Conservation (phyloP, 2,329 filamentous ascomycete species). For the Exophiala sp. region DNA sequence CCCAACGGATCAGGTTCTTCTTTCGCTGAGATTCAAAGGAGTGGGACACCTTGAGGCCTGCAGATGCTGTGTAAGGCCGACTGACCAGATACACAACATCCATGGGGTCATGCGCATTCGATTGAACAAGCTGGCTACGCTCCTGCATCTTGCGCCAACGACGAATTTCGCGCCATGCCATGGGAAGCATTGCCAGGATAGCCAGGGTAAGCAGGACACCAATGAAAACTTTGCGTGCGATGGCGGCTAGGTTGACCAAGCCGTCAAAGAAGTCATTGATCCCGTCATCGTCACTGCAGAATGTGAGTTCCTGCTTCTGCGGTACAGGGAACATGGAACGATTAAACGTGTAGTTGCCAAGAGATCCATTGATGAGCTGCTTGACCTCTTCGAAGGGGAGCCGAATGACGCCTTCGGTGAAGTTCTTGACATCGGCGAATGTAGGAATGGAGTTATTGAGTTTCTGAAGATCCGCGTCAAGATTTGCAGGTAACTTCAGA, state of each 20-base stretch:
- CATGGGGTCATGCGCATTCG: slow-evolving; percentile 67
- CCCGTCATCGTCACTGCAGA: slow-evolving; percentile 79
- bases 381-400: slow-evolving; percentile 78
- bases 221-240: slow-evolving; percentile 68
- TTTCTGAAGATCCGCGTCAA: slow-evolving; percentile 63
- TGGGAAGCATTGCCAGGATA: slow-evolving; percentile 65
- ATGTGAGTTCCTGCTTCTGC: slow-evolving; percentile 71
- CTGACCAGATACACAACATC: slow-evolving; percentile 85
- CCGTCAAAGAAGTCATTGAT: slow-evolving; percentile 78
- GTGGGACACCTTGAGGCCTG: slow-evolving; percentile 55
- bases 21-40: slow-evolving; percentile 58
- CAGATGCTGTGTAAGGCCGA: slow-evolving; percentile 65
- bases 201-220: slow-evolving; percentile 67
- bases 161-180: slow-evolving; percentile 74
- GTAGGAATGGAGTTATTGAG: slow-evolving; percentile 75
- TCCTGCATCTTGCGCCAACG: slow-evolving; percentile 68
- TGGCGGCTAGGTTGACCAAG: slow-evolving; percentile 60
- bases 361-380: slow-evolving; percentile 61
- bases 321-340: slow-evolving; percentile 73
- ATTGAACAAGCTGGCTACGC: slow-evolving; percentile 60
- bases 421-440: slow-evolving; percentile 76
- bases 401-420: slow-evolving; percentile 67
- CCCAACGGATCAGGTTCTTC: slow-evolving; percentile 73
- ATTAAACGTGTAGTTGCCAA: slow-evolving; percentile 72
- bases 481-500: slow-evolving; percentile 62